A percentile compares a stretch with the other conserved stretches of the same genome.
Conservation (phyloP, 495 filamentous ascomycete genomes). For the Podospora didyma region DNA sequence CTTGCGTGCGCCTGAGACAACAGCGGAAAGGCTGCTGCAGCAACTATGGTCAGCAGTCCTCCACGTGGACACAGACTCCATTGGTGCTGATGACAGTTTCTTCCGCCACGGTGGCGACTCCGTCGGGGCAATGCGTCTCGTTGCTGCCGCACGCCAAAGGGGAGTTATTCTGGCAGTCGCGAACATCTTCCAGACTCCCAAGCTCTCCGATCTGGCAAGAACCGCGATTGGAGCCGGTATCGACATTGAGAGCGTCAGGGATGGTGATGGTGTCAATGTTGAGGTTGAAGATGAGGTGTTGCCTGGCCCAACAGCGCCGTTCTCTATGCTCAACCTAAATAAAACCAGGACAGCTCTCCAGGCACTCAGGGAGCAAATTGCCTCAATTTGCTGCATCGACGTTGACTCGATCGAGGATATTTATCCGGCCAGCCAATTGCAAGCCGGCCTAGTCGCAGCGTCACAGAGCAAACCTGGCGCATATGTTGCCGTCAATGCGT, state of each 20-base stretch:
- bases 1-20: slow-evolving; percentile 7
- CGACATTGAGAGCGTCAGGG: too few species aligned
- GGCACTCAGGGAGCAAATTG: slow-evolving; percentile 5
- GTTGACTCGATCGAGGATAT: slow-evolving; percentile 41
- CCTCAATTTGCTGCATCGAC: slow-evolving; percentile 19
- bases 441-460: slow-evolving; percentile 56
- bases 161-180: slow-evolving; percentile 53
- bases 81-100: slow-evolving; percentile 57
- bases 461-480: slow-evolving; percentile 43
- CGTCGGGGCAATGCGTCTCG: slow-evolving; percentile 64
- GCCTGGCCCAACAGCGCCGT: too few species aligned
- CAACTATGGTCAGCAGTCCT: slow-evolving; percentile 30
- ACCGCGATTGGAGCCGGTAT: background rate
- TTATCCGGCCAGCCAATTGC: slow-evolving; percentile 61
- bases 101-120: slow-evolving; percentile 66
- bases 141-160: slow-evolving; percentile 48
- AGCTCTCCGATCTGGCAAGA: slow-evolving; percentile 43
- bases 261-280: too few species aligned
- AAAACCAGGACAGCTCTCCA: background rate
- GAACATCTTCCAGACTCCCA: slow-evolving; percentile 44
- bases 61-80: slow-evolving; percentile 20
- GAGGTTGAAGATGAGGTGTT: too few species aligned
- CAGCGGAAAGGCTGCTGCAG: slow-evolving; percentile 24
- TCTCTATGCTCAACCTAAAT: background rate
- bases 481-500: slow-evolving; percentile 49